phyloP scores from a whole-genome alignment of 1,284 basidiomycete species.

The Paramarasmius palmivorus region DNA sequence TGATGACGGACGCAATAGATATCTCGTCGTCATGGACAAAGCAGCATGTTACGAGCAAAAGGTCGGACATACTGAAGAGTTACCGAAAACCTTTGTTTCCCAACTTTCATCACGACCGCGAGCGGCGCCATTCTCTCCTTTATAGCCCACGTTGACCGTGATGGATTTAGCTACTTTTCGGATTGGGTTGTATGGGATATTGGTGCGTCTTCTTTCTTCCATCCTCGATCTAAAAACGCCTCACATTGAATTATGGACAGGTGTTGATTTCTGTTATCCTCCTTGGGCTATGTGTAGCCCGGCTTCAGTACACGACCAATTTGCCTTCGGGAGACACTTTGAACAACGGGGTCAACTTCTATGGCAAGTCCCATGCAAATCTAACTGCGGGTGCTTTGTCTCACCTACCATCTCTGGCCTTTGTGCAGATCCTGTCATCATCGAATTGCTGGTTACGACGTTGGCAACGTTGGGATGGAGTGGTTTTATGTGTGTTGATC shows the following conservation, averaged over 20 bases:
- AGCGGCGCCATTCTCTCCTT: not conserved
- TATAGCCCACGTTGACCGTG: not conserved
- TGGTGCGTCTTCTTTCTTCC: conserved; percentile 1
- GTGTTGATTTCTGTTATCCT: not conserved
- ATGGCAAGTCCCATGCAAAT: not conserved
- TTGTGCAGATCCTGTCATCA: conserved; percentile 17
- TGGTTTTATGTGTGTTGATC: conserved; percentile 1
- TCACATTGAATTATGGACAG: too few species aligned
- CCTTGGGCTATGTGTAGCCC: not conserved
- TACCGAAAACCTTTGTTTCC: not conserved
- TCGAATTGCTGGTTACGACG: conserved; percentile 16
- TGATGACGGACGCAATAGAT: not conserved
- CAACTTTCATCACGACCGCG: not conserved
- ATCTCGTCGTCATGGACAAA: not conserved
- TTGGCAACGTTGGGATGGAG: not conserved
- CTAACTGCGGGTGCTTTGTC: not conserved
- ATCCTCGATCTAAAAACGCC: not conserved
- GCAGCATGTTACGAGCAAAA: not conserved
- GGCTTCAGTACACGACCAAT: conserved; percentile 18
- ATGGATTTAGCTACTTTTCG: conserved; percentile 3
- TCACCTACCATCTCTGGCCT: not conserved
- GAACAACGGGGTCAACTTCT: conserved; percentile 15
- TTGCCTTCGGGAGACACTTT: conserved; percentile 20
- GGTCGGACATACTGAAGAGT: not conserved
- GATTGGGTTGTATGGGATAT: conserved; percentile 2